Conservation (phyloP, 306 rosid species). For the Macrotyloma uniflorum region DNA sequence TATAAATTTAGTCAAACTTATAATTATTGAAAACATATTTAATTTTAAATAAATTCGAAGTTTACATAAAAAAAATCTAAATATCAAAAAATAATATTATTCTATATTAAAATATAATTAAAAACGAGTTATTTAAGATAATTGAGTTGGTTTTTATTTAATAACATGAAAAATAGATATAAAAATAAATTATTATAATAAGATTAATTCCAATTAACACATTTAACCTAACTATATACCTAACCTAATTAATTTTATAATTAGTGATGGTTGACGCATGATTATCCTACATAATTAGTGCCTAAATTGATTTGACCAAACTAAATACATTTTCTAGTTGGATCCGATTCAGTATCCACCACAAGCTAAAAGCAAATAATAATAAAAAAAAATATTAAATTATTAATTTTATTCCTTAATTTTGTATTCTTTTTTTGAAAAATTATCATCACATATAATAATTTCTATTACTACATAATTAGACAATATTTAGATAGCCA, state of each 20-base stretch:
- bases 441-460: too few species aligned
- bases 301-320: neutral
- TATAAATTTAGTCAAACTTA: too few species aligned
- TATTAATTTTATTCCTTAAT: too few species aligned
- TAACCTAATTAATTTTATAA: neutral
- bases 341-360: slow-evolving; percentile 4
- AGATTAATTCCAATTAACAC: neutral
- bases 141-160: neutral
- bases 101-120: too few species aligned
- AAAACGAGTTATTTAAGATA: too few species aligned
- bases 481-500: too few species aligned
- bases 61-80: too few species aligned
- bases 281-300: neutral
- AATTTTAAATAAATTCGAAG: too few species aligned
- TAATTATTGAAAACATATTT: too few species aligned
- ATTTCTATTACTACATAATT: too few species aligned
- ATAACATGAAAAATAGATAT: neutral
- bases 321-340: neutral
- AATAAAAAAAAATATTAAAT: neutral
- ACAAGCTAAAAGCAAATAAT: neutral
- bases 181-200: neutral
- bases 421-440: too few species aligned
- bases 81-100: too few species aligned
- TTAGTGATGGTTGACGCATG: neutral
- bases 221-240: neutral